Base-by-base conservation (phyloP, 208 protist species). In the Leishmania tarentolae region DNA sequence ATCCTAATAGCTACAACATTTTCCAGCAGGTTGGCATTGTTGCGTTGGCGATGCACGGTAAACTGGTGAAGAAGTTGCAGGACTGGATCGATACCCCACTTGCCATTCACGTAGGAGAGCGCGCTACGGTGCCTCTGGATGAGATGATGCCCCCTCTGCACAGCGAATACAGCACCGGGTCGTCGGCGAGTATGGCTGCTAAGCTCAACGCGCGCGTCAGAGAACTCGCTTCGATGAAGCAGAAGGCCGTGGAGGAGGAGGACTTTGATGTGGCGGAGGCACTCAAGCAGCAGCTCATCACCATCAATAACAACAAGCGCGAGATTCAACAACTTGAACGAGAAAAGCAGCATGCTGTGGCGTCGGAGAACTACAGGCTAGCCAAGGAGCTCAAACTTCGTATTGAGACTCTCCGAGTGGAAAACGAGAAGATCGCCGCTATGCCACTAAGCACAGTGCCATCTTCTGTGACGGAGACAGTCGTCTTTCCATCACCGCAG, bases 1-100 rank as follows among this genome's bases (percentile, higher is more conserved):
- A 98, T 85, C 56, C 83, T 40, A 95, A 93, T 63, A 75, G 86
- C 50, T 96, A 94, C 86, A 98, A 98, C 83, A 53, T 95, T 19
- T 98, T 95, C 78, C 82, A 96, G 59, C 94, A 98, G 75, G 92
- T 98, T 6, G 94, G 94, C 44, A 72, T 98, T 28, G 87, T 97
- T 24, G 96, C 92, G 15, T 46, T 98, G 42, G 88, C 91, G 31
- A 85, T 91, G 19, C 89, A 97, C 75, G 96, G 96, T 46, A 81
- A 75, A 40, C 37, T 96, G 50, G 42, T 89, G n/a, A 85, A 82
- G 37, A 72, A 80, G 15, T 85, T 94, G 75, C 88, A 80, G 42
- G 76, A 80, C 44, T 87, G 81, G 78, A 77, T 81, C 63, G 83
- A 75, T 72, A 81, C 78, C 5, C 66, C 69, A 47, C 80, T 83